These are phyloP conservation scores for Aspergillus sclerotialis DNA, from an alignment of 2,329 filamentous ascomycete species.

Conservation along the genomic window DNA sequence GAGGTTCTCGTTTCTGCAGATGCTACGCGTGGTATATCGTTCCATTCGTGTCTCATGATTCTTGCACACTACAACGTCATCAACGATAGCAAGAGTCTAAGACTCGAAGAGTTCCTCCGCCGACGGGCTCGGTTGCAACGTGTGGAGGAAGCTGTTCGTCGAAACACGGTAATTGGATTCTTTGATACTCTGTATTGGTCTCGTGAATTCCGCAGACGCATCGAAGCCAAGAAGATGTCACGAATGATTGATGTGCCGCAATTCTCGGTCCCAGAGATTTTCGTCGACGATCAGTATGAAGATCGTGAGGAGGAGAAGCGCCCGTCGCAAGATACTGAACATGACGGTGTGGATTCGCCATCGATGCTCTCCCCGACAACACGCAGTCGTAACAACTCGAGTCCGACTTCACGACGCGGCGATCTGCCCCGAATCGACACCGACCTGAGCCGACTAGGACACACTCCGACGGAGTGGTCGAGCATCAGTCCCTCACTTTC, in stretches of 20 bases:
- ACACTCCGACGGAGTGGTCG: conserved; percentile 41
- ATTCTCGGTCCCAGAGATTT: conserved; percentile 81
- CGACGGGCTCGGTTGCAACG: conserved; percentile 84
- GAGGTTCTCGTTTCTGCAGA: conserved; percentile 93
- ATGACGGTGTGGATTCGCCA: conserved; percentile 14
- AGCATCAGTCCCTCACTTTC: conserved; percentile 46
- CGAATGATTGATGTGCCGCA: conserved; percentile 73
- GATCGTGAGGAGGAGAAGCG: conserved; percentile 11
- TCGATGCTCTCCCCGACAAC: conserved; percentile 29
- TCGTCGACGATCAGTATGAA: conserved; percentile 60
- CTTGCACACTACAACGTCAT: conserved; percentile 98
- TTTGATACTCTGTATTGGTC: conserved; percentile 91
- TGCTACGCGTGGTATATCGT: conserved; percentile 80
- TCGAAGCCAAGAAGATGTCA: conserved; percentile 64
- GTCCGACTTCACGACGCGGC: conserved; percentile 13
- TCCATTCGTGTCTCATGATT: conserved; percentile 88
- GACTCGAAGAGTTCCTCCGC: conserved; percentile 88
- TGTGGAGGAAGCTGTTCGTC: conserved; percentile 87
- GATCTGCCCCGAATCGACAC: conserved; percentile 44
- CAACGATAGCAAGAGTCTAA: conserved; percentile 90
- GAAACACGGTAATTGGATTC: conserved; percentile 86
- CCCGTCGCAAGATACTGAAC: conserved; percentile 3
- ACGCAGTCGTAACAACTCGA: conserved; percentile 21
- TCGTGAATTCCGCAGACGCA: conserved; percentile 68
- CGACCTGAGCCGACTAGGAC: conserved; percentile 33